Evolutionary conservation across 2,329 filamentous ascomycete genomes (phyloP), one percentile per base, ranked within the genome.

Genomic region (Parascedosporium putredinis): DNA sequence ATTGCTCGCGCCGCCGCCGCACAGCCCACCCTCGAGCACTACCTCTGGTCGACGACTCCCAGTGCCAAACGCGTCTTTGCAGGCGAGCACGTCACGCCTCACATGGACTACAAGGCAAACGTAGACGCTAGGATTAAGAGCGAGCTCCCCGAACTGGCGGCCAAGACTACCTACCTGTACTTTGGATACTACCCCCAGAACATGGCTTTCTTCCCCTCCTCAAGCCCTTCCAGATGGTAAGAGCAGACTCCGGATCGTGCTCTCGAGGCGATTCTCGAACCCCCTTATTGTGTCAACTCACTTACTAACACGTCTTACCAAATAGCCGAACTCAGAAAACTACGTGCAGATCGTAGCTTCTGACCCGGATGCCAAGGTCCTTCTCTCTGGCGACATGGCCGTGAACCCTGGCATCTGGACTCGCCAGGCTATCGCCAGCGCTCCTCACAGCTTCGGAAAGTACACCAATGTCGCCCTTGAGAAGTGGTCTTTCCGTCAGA

Each of bases 1-100:
- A 52, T 73, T 4, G 69, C 68, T 3, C 60, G 61, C 4, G 69
- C 69, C 2, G 71, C 70, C 1, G 60, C 64, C 0, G 52, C 56
- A 6, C 67, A 60, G 0, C 12, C 55, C 0, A 64, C 66, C 0
- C 60, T 74, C 1, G 58, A 69, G 49, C 68, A 72, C 52, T 73
- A 66, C 54, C 60, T 73, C 49, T 73, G 69, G 68, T 70, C 65
- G 6, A 73, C 70, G 0, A 59, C 70, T 4, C 70, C 70, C 1
- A 62, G 64, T 31, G 56, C 61, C 4, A 56, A 54, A 29, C 55
- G 51, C 10, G 58, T 65, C 14, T 62, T 61, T 4, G 51, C 53
- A 1, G 67, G 68, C 1, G 62, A 64, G 45, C 51, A 57, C 2
- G 31, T 56, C 3, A 60, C 69, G 0, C 65, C 68, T 1, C 68